Conservation (phyloP, 768 basidiomycete genomes). For the Termitomyces bulborhizus region DNA sequence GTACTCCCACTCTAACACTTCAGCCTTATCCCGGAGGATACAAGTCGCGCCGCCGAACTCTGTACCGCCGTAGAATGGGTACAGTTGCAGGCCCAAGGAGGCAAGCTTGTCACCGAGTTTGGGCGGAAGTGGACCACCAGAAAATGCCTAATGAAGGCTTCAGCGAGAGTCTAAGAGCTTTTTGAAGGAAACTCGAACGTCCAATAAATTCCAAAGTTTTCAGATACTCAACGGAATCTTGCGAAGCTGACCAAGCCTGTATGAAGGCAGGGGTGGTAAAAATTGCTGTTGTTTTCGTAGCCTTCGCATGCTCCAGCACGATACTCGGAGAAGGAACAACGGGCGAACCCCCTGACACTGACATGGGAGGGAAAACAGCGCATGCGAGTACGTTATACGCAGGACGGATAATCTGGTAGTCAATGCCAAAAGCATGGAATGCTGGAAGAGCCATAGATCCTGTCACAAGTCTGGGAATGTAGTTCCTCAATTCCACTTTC, state of each 20-base stretch:
- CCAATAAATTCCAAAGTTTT: not conserved
- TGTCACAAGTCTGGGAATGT: conserved; percentile 8
- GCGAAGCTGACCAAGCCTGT: not conserved
- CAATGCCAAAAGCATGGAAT: conserved; percentile 24
- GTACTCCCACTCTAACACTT: not conserved
- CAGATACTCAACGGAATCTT: not conserved
- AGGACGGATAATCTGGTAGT: conserved; percentile 18
- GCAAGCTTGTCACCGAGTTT: not conserved
- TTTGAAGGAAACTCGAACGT: not conserved
- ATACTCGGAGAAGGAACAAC: not conserved
- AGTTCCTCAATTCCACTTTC: conserved; percentile 7
- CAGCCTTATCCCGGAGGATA: not conserved
- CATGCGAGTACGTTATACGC: conserved; percentile 14
- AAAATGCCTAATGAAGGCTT: not conserved
- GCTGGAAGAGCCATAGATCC: conserved; percentile 24
- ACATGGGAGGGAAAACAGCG: conserved; percentile 21
- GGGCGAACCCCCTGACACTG: not conserved
- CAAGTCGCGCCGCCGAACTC: not conserved
- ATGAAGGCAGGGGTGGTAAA: not conserved
- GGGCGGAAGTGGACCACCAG: not conserved
- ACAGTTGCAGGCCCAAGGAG: not conserved
- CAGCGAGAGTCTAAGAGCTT: not conserved
- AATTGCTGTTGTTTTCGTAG: not conserved
- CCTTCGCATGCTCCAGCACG: not conserved
- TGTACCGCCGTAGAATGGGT: not conserved